Evolutionary conservation across 495 filamentous ascomycete genomes (phyloP), one percentile per base, ranked within the genome.

Genomic region (Staphylotrichum tortipilum): DNA sequence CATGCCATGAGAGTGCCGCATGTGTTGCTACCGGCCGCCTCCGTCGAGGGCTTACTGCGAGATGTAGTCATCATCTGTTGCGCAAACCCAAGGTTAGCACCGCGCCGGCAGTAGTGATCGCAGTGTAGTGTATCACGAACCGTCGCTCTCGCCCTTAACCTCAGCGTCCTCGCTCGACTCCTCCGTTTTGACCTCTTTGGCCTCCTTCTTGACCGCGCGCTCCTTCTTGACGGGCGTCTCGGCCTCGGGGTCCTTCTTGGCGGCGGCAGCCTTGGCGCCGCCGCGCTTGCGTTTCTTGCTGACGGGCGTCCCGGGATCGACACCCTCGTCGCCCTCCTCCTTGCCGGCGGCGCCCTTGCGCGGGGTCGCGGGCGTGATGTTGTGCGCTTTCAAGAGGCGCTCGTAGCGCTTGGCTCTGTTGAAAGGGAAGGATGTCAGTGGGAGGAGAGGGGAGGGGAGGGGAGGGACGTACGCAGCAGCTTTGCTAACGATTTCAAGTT

Each of bases 401-500:
- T 81, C 78, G 51, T 81, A 85, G 41, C 82, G 72, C 59, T 84
- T 84, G 14, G 80, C 78, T 1, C 81, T 83, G 42, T 45, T 14
- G 33, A 29, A 26, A 28, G 19, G 42, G 6, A 48, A 19, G 33
- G 10, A 11, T 23, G 26, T 33, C 23, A 49, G 19, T 34, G 3
- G n/a, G 28, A 21, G 21, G 12, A 17, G 22, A 12, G 53, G 46
- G 53, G 37, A 31, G 26, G 24, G 44, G 14, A 10, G 10, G 26
- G 19, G 33, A 40, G n/a, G 37, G n/a, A 76, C 83, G 72, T 74
- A 86, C 83, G 83, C 82, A 6, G 83, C 83, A 17, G 76, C 80
- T 55, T 81, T 81, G 59, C 58, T 71, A 9, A 83, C 71, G 42
- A 86, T 83, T 19, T 63, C 60, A 22, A 80, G 78, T 59, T 85